Evolutionary conservation across 495 filamentous ascomycete species (phyloP).

Genomic region (Penicillium cinerascens): DNA sequence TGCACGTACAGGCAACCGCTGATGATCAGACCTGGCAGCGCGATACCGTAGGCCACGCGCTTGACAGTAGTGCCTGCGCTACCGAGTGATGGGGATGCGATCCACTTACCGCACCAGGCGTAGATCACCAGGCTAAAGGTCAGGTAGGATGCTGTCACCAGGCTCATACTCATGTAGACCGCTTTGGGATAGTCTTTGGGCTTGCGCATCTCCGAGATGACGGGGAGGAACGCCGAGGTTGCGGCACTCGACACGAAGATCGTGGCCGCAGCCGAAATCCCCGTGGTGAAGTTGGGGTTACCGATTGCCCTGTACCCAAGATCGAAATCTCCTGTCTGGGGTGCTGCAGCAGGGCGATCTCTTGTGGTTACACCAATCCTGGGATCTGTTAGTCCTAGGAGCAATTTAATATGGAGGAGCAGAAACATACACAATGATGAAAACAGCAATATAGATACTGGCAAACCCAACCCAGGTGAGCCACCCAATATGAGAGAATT

Average conservation of each 20-base stretch:
- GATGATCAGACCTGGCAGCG: conserved; percentile 58
- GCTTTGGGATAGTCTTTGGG: conserved; percentile 64
- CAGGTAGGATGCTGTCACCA: conserved; percentile 62
- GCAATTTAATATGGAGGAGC: background rate
- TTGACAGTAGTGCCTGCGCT: conserved; percentile 60
- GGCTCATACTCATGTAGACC: conserved; percentile 56
- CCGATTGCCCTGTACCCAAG: conserved; percentile 42
- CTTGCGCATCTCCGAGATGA: conserved; percentile 73
- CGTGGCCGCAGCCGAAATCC: conserved; percentile 37
- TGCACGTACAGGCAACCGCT: conserved; percentile 62
- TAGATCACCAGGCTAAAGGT: conserved; percentile 55
- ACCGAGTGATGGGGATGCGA: conserved; percentile 67
- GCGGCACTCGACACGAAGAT: conserved; percentile 51
- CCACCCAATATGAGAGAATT: conserved; percentile 44
- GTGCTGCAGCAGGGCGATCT: conserved; percentile 38
- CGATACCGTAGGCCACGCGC: conserved; percentile 70
- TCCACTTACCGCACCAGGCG: conserved; percentile 61
- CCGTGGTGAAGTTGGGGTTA: conserved; percentile 32
- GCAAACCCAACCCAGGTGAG: conserved; percentile 45
- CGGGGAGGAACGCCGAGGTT: conserved; percentile 66
- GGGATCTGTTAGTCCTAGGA: conserved; percentile 3
- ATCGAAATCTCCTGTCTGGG: conserved; percentile 36
- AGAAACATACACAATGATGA: conserved; percentile 45
- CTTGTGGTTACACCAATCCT: conserved; percentile 41
- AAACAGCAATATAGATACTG: conserved; percentile 43